These are phyloP conservation scores for Linnemannia exigua DNA, from an alignment of 192 early-diverging fungal species.

Conservation along the genomic window DNA sequence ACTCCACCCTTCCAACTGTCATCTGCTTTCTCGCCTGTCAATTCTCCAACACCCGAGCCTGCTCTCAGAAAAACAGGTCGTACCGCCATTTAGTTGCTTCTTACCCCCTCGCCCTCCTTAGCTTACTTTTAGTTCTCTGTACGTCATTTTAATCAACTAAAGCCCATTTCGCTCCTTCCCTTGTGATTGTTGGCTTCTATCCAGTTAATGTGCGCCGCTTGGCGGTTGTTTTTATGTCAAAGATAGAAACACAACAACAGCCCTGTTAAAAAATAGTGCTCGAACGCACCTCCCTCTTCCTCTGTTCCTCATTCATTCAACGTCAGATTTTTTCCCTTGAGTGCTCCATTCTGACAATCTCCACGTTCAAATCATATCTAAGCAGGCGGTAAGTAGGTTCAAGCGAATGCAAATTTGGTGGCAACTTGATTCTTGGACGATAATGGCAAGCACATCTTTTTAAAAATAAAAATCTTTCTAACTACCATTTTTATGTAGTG, in stretches of 20 bases:
- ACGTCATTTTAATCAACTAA: background rate
- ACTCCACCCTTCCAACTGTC: constrained; percentile 7
- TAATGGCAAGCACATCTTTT: too few relatives aligned
- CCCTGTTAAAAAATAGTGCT: too few relatives aligned
- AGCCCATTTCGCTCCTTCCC: background rate
- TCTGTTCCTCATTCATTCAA: constrained; percentile 3
- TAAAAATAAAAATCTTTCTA: too few relatives aligned
- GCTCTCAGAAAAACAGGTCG: constrained; percentile 8
- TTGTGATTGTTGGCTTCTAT: background rate
- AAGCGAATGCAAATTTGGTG: too few relatives aligned
- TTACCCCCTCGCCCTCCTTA: background rate
- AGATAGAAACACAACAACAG: too few relatives aligned
- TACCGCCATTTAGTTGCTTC: background rate
- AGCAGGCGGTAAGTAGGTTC: too few relatives aligned
- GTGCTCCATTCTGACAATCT: too few relatives aligned
- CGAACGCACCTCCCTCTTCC: background rate
- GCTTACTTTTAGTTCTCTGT: background rate
- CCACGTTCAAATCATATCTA: too few relatives aligned
- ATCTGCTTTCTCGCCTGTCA: constrained; percentile 10
- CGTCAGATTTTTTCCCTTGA: background rate
- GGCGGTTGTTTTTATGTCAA: background rate
- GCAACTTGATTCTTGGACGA: too few relatives aligned
- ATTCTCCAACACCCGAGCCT: constrained; percentile 8
- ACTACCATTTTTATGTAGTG: too few relatives aligned
- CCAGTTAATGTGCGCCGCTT: background rate